A percentile compares a stretch with the other conserved stretches of the same genome.
These are phyloP conservation scores for Prillingera fragicola DNA, from an alignment of 1,284 basidiomycete genomes.

Conservation along the genomic window DNA sequence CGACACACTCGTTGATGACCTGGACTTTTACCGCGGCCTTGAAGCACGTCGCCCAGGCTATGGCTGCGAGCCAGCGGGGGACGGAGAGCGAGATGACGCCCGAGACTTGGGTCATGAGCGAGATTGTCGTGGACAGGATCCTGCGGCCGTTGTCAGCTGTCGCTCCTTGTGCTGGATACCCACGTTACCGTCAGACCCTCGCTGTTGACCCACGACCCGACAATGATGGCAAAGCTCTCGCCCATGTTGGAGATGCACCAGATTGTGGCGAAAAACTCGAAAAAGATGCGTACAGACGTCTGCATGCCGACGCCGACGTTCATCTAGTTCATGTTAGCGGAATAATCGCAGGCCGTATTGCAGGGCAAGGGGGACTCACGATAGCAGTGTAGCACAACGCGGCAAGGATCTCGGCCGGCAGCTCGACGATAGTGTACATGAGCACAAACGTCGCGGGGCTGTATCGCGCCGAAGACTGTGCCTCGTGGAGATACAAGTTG, in stretches of 20 bases:
- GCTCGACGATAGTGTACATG: constrained; percentile 49
- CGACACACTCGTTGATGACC: constrained; percentile 50
- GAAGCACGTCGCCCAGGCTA: constrained; percentile 40
- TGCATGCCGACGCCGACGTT: constrained; percentile 49
- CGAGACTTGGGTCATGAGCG: constrained; percentile 37
- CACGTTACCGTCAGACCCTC: constrained; percentile 39
- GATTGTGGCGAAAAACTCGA: constrained; percentile 48
- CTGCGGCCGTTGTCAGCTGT: constrained; percentile 40
- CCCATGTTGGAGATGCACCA: constrained; percentile 47
- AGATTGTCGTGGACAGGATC: constrained; percentile 45
- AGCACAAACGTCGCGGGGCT: constrained; percentile 47
- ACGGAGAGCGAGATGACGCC: constrained; percentile 49
- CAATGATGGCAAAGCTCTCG: constrained; percentile 42
- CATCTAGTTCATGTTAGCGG: constrained; percentile 29
- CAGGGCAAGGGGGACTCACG: constrained; percentile 14
- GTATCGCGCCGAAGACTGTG: constrained; percentile 45
- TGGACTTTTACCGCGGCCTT: constrained; percentile 43
- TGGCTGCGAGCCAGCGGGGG: constrained; percentile 44
- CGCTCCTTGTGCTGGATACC: constrained; percentile 1
- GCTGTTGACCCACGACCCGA: constrained; percentile 31
- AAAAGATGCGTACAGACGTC: constrained; percentile 46
- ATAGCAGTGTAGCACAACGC: constrained; percentile 30
- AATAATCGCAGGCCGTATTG: constrained; percentile 9
- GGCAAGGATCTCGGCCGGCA: constrained; percentile 45
- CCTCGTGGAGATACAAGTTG: constrained; percentile 50